Percentiles rank a stretch among this genome's conserved stretches.
Conservation (phyloP, 2,329 filamentous ascomycete species). For the Paecilomyces sp. region DNA sequence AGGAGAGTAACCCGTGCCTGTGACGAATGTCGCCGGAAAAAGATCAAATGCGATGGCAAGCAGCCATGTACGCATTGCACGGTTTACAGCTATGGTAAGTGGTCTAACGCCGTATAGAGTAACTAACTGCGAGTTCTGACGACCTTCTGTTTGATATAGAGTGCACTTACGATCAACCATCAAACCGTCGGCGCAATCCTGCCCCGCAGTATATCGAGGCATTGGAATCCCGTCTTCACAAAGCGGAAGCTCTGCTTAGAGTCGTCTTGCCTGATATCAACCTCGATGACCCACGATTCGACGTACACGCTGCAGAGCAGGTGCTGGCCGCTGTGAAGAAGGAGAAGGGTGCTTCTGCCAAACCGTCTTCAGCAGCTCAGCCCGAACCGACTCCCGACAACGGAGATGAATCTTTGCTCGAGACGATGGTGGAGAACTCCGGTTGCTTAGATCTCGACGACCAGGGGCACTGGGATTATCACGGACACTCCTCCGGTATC, state of each 20-base stretch:
- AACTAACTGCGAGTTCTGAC: background rate
- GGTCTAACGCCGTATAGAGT: background rate
- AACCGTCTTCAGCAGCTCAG: conserved; percentile 13
- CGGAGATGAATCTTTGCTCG: conserved; percentile 64
- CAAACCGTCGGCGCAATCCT: conserved; percentile 82
- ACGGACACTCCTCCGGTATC: conserved; percentile 84
- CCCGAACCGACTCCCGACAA: conserved; percentile 26
- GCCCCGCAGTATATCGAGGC: conserved; percentile 90
- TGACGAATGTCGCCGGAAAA: conserved; percentile 76
- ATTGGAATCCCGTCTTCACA: conserved; percentile 72
- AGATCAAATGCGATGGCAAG: conserved; percentile 82
- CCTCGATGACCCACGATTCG: conserved; percentile 75
- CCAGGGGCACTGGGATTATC: conserved; percentile 87
- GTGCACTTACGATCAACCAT: conserved; percentile 92
- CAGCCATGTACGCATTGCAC: conserved; percentile 93
- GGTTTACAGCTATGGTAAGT: conserved; percentile 92
- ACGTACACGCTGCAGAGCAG: conserved; percentile 67
- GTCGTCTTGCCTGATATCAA: conserved; percentile 78
- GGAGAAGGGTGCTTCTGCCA: conserved; percentile 15
- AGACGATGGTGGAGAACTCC: conserved; percentile 91
- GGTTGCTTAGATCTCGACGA: conserved; percentile 90
- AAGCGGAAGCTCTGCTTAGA: conserved; percentile 71
- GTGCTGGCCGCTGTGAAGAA: conserved; percentile 41
- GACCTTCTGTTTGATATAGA: conserved; percentile 45
- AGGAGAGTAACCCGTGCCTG: conserved; percentile 73